These are phyloP conservation scores for Chaetomium sp. DNA, from an alignment of 2,329 filamentous ascomycete species.

Conservation along the genomic window DNA sequence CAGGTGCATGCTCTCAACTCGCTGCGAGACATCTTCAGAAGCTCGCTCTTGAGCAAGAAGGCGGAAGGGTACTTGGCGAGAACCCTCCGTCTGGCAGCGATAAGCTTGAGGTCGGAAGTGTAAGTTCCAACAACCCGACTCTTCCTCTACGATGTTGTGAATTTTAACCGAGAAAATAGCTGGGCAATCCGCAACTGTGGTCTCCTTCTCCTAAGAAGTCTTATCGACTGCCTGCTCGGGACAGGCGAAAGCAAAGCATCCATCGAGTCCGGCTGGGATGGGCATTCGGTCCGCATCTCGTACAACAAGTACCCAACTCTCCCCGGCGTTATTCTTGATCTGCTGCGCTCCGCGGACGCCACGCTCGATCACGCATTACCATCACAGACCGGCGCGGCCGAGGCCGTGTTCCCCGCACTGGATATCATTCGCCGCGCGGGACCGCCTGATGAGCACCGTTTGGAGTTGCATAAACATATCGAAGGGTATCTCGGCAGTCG, in stretches of 20 bases:
- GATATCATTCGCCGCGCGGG: slow-evolving; percentile 70
- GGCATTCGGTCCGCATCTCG: slow-evolving; percentile 57
- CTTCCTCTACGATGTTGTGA: not conserved
- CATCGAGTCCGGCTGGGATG: slow-evolving; percentile 58
- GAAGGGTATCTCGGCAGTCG: slow-evolving; percentile 58
- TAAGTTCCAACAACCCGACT: slow-evolving; percentile 34
- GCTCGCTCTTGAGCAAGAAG: slow-evolving; percentile 63
- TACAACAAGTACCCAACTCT: slow-evolving; percentile 64
- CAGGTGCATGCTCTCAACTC: slow-evolving; percentile 96
- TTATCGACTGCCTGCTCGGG: slow-evolving; percentile 73
- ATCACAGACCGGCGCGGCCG: slow-evolving; percentile 39
- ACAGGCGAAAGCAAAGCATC: slow-evolving; percentile 63
- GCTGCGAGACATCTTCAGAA: slow-evolving; percentile 85
- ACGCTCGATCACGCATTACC: slow-evolving; percentile 34
- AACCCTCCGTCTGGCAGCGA: slow-evolving; percentile 72
- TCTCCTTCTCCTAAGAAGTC: slow-evolving; percentile 76
- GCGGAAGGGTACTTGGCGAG: slow-evolving; percentile 69
- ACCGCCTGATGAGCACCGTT: slow-evolving; percentile 51
- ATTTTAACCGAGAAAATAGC: slow-evolving; percentile 32
- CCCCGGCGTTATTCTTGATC: slow-evolving; percentile 54
- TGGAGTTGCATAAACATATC: slow-evolving; percentile 52
- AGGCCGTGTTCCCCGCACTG: slow-evolving; percentile 76
- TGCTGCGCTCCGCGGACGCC: slow-evolving; percentile 50
- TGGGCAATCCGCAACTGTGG: slow-evolving; percentile 96
- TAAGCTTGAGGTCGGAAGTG: slow-evolving; percentile 71